Evolutionary conservation across 495 filamentous ascomycete genomes (phyloP).

Genomic region (Xylaria grammica): DNA sequence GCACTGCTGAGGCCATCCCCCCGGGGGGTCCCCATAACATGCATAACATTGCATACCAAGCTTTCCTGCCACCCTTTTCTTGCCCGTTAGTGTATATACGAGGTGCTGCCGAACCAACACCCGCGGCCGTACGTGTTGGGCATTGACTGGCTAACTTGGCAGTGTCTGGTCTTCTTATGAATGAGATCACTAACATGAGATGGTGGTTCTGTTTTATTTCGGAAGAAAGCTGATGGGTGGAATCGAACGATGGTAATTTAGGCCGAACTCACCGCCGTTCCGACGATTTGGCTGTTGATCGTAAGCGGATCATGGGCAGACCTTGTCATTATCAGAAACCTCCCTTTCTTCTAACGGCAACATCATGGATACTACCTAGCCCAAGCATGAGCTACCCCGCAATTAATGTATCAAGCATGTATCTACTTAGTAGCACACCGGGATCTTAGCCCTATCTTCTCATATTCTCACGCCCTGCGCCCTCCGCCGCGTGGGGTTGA

Average conservation of each 20-base stretch:
- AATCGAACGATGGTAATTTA: constrained; percentile 21
- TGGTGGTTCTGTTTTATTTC: constrained; percentile 12
- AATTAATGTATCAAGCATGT: background rate
- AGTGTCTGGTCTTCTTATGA: constrained; percentile 7
- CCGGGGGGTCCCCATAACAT: constrained; percentile 5
- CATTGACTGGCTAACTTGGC: background rate
- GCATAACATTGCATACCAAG: constrained; percentile 16
- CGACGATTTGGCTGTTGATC: constrained; percentile 4
- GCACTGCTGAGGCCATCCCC: background rate
- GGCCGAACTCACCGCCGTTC: constrained; percentile 14
- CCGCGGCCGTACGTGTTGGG: constrained; percentile 14
- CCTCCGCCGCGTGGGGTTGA: constrained; percentile 2
- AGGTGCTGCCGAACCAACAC: background rate
- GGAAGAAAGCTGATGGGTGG: constrained; percentile 14
- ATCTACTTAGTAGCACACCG: background rate
- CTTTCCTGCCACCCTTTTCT: constrained; percentile 3
- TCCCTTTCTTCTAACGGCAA: background rate
- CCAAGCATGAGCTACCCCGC: constrained; percentile 15
- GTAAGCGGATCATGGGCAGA: constrained; percentile 9
- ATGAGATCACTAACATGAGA: constrained; percentile 21
- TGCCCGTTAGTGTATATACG: background rate
- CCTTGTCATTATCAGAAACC: constrained; percentile 10
- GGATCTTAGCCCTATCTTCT: constrained; percentile 5
- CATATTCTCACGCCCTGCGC: background rate
- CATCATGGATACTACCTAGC: constrained; percentile 8